phyloP scores from a whole-genome alignment of 1,284 basidiomycete genomes.

The Phellopilus nigrolimitatus region DNA sequence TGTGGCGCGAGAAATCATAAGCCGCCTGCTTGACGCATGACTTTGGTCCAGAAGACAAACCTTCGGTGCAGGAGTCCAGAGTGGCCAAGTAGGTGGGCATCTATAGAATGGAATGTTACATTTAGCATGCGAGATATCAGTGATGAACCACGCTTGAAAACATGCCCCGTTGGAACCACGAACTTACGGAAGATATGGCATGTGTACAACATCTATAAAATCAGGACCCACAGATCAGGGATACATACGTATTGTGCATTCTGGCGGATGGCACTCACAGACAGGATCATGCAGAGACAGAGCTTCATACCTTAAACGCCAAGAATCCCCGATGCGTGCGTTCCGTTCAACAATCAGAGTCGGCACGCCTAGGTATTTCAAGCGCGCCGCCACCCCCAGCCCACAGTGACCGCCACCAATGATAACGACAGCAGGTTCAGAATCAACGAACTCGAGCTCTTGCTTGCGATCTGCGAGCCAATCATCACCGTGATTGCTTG shows the following conservation, averaged over 20 bases:
- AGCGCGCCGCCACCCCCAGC: conserved; percentile 51
- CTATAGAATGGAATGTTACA: conserved; percentile 19
- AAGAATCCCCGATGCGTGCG: conserved; percentile 52
- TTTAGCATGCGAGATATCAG: too few species aligned
- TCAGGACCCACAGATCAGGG: conserved; percentile 7
- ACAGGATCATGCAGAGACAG: conserved; percentile 63
- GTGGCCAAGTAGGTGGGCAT: conserved; percentile 36
- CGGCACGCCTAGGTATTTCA: conserved; percentile 49
- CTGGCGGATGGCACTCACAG: conserved; percentile 38
- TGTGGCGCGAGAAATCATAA: conserved; percentile 25
- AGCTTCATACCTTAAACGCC: conserved; percentile 55
- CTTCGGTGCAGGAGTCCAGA: conserved; percentile 49
- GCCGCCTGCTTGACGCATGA: conserved; percentile 20
- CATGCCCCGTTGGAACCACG: not conserved
- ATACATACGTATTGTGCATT: not conserved
- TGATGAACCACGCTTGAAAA: not conserved
- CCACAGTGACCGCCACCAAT: conserved; percentile 67
- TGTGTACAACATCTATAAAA: conserved; percentile 46
- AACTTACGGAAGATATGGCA: conserved; percentile 51
- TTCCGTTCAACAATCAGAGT: conserved; percentile 52
- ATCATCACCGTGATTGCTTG: conserved; percentile 36
- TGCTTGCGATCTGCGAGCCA: conserved; percentile 36
- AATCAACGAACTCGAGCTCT: conserved; percentile 37
- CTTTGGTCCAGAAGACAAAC: conserved; percentile 26
- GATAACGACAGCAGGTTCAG: conserved; percentile 45